phyloP scores from a whole-genome alignment of 2,329 filamentous ascomycete species.

The Cladosporium sp. region DNA sequence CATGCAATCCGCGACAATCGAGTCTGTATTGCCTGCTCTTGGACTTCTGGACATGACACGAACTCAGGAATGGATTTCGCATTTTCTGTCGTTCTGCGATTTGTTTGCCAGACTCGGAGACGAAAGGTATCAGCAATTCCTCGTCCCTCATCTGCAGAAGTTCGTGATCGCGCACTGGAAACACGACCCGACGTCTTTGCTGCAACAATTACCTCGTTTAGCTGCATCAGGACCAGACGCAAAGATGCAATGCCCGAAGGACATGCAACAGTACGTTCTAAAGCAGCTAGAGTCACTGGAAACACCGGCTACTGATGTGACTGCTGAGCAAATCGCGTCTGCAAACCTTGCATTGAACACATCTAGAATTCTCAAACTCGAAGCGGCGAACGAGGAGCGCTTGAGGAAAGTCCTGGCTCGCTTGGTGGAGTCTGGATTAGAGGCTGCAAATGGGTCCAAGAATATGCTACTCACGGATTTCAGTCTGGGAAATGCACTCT shows the following conservation, averaged over 20 bases:
- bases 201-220: conserved; percentile 10
- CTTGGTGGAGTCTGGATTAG: background rate
- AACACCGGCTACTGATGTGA: background rate
- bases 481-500: conserved; percentile 6
- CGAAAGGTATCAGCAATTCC: conserved; percentile 71
- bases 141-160: conserved; percentile 77
- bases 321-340: background rate
- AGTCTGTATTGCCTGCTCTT: conserved; percentile 69
- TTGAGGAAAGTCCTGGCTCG: background rate
- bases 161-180: conserved; percentile 73
- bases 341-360: conserved; percentile 6
- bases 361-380: conserved; percentile 1
- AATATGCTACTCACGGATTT: conserved; percentile 5
- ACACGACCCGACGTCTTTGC: background rate
- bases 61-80: conserved; percentile 60
- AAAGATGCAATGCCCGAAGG: conserved; percentile 10
- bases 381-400: background rate
- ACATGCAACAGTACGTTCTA: conserved; percentile 11
- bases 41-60: conserved; percentile 62
- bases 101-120: conserved; percentile 70
- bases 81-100: conserved; percentile 83
- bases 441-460: background rate
- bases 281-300: conserved; percentile 5
- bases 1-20: conserved; percentile 73
- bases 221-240: background rate